Evolutionary conservation across 169 alveolate genomes (phyloP), one percentile per base, ranked within the genome.

Genomic region (Eimeria sp.): DNA sequence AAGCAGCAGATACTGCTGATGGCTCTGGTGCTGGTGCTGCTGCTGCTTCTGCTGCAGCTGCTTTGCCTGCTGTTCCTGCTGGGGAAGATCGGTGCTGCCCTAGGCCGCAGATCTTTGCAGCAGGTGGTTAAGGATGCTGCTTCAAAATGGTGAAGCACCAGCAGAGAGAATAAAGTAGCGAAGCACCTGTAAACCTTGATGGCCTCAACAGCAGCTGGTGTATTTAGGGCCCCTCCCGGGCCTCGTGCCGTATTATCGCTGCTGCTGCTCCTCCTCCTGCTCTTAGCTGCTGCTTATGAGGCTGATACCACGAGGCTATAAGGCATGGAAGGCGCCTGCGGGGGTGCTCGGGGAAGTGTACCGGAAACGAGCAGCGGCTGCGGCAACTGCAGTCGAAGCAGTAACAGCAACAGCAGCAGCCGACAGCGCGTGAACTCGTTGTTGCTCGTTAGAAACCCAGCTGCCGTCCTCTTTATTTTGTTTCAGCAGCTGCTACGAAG

Each of bases 21-120:
- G 54, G 13, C 25, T 70, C 90, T 45, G 90, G 73, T 54, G 90
- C 73, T 51, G 90, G 73, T 82, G 90, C 73, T 82, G 57, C 18
- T 54, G 90, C 73, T 45, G 43, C 45, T 4, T 11, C 13, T 47
- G 49, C 40, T 80, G 65, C 89, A 45, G 89, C 43, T 14, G 89
- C 89, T 40, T 9, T 16, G 63, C 22, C 63, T 54, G 63, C 63
- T 54, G 63, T 54, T 54, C 63, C 63, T 16, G 63, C 63, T 54
- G 11, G 63, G 63, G 63, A 27, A 73, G 5, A 4, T 14, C 45
- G 43, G 14, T 11, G 87, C 87, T 13, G 70, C 27, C n/a, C 70
- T 20, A 18, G 70, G 70, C 27, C 9, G 70, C 27, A 18, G 70
- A 61, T 61, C 70, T 20, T 61, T 14, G 70, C 70, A 13, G 70